Conservation (phyloP, 148 eudicot genomes). For the Tetragonia tetragonoides region DNA sequence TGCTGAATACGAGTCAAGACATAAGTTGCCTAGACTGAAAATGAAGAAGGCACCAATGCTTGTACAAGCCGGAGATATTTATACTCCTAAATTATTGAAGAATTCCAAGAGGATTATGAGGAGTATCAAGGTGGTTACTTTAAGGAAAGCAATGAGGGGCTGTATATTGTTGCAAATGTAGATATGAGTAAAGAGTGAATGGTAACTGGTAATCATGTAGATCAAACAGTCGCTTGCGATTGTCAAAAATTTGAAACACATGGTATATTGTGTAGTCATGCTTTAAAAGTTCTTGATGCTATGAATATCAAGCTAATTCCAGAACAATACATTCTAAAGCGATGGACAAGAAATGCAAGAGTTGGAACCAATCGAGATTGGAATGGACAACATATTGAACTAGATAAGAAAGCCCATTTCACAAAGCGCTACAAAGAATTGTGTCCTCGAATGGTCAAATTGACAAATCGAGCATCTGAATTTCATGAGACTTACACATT, state of each 20-base stretch:
- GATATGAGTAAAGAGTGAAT: constrained; percentile 18
- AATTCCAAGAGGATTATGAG: constrained; percentile 34
- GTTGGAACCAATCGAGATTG: background rate
- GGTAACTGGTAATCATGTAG: constrained; percentile 10
- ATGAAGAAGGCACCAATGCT: constrained; percentile 26
- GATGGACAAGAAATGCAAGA: constrained; percentile 36
- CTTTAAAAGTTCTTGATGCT: constrained; percentile 35
- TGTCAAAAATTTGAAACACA: constrained; percentile 33
- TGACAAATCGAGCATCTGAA: background rate
- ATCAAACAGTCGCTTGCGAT: constrained; percentile 23
- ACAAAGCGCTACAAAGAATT: constrained; percentile 1
- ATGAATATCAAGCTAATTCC: constrained; percentile 38
- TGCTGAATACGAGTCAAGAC: constrained; percentile 26
- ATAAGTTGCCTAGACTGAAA: constrained; percentile 26
- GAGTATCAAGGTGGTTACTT: constrained; percentile 22
- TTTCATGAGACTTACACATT: constrained; percentile 9
- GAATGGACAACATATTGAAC: background rate
- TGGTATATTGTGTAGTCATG: constrained; percentile 36
- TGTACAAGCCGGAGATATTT: constrained; percentile 21
- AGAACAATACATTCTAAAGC: constrained; percentile 23
- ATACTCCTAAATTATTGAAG: constrained; percentile 30
- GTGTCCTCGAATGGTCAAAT: background rate
- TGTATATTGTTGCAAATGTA: constrained; percentile 21
- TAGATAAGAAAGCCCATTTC: constrained; percentile 3
- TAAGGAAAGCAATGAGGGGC: constrained; percentile 13